Base-by-base conservation (phyloP, 345 rosid genomes). In the Salix exigua region DNA sequence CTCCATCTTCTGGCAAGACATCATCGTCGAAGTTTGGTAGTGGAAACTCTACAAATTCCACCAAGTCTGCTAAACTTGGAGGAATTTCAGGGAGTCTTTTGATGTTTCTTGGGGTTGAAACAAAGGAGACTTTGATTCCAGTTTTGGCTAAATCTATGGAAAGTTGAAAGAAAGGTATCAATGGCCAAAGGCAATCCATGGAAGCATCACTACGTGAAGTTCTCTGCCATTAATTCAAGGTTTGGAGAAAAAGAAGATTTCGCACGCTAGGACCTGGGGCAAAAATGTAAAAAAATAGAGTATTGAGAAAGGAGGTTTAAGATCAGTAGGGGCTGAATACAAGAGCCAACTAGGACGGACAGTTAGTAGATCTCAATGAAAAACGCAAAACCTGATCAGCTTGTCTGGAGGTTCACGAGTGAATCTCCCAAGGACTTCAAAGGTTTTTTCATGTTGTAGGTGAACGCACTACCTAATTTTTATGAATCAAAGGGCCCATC, bases 171-270 rank as follows among this genome's bases (percentile, higher is more conserved):
- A 80, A 80, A 8, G 79, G 83, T 6, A 75, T 64, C 46, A 75
- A 30, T 75, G 83, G 25, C 83, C 83, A 42, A 80, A 80, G 21
- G 83, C 83, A 14, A 30, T n/a, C 79, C 79, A 80, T 58, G 83
- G 83, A 28, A 75, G 76, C 73, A 80, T 71, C 72, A 74, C 72
- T n/a, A 71, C 75, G 21, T 71, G 79, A 63, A 80, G 72, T 2
- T 19, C 37, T 28, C 44, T 7, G 60, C 73, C 48, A 86, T 84
- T 17, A 28, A 26, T 63, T 48, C 58, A 5, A 51, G 3, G 58
- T 51, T 5, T 18, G 23, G 58, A 18, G 58, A 51, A 18, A 6
- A 50, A 1, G n/a, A 50, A 50, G n/a, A 50, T 50, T 17, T 50
- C 58, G 5, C 50, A 44, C 17, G 50, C 50, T 44, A 44, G 17